Base-by-base conservation (phyloP, 176 grass and related monocot species). In the Urochloa ruziziensis region DNA sequence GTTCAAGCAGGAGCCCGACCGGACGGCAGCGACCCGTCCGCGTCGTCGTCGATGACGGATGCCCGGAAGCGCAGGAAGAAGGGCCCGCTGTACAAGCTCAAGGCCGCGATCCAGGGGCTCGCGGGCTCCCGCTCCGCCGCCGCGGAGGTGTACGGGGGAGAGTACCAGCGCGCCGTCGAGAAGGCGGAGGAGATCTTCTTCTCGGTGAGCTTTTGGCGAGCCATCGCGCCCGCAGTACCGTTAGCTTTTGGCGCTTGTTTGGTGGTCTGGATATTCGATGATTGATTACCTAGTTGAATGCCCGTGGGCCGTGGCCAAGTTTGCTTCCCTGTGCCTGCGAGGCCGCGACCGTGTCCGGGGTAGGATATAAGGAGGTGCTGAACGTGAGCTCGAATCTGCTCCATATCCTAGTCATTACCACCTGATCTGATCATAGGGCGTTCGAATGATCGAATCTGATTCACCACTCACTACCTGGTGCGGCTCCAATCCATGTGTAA, bases 161-260 rank as follows among this genome's bases (percentile, higher is more conserved):
- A 89, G 58, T 94, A 91, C 73, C 89, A 92, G 89, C 80, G 77
- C 72, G 81, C 90, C 6, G 91, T 99, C 51, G 96, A 99, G 91
- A 99, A 87, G 72, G 89, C 89, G 54, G 96, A 99, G 76, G 96
- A 96, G 64, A 86, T 99, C 81, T 99, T 99, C 80, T 99, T 99
- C 89, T 89, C 91, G 88, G 96, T 99, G 81, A 90, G 89, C 71
- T 42, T 13, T 48, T 18, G 35, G 10, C 10, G 37, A 87, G 37
- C 28, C 70, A 23, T 81, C 35, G 1, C 54, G 23, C 21, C 6
- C 15, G 54, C 54, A 62, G 12, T 54, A 51, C 7, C 37, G 12
- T 78, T 61, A 0, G 21, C 39, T n/a, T 53, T 43, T 52, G 0
- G 48, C 7, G 14, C 53, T 21, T 52, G 28, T 46, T 67, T 39